Evolutionary conservation across 768 basidiomycete genomes (phyloP), one percentile per base, ranked within the genome.

Genomic region (Amanita molliuscula): DNA sequence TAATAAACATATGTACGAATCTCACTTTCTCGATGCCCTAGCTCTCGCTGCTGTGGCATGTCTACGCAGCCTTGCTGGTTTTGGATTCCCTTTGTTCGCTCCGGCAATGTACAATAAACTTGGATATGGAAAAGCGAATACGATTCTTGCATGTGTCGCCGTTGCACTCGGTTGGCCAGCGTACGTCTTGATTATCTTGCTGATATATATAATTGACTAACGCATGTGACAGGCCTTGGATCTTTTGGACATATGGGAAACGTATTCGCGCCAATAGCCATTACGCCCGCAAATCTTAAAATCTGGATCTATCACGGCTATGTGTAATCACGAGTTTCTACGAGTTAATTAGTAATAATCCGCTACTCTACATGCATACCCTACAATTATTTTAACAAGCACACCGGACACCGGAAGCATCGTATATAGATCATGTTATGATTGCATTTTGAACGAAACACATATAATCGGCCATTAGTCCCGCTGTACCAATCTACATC

Each of bases 71-170:
- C 48, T 86, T 0, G 76, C 78, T 1, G 87, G 87, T 0, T 88
- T 86, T 47, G 79, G 74, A 1, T 88, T 90, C 59, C 88, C 87
- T 2, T 65, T 89, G n/a, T 89, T 89, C 55, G 83, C 80, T 3
- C 79, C 82, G 16, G 67, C 74, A 33, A 83, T 88, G 78, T 88
- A 76, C 62, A 61, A 67, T 1, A 65, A 67, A 11, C 67, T 88
- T 0, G 87, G 84, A 3, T 83, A 81, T 50, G 87, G 85, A 0
- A 82, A 79, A 53, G 83, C 82, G 6, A 64, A 79, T 54, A 82
- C 84, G 0, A 68, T 88, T 3, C 69, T 89, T 5, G 84, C 84
- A 0, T 71, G 59, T 7, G 54, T 75, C 1, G 69, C 81, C 1
- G 76, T 88, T 47, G 72, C 61, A 1, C 61, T 88, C 11, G 84